Conservation (phyloP, 768 basidiomycete genomes). For the Pisolithus albus region DNA sequence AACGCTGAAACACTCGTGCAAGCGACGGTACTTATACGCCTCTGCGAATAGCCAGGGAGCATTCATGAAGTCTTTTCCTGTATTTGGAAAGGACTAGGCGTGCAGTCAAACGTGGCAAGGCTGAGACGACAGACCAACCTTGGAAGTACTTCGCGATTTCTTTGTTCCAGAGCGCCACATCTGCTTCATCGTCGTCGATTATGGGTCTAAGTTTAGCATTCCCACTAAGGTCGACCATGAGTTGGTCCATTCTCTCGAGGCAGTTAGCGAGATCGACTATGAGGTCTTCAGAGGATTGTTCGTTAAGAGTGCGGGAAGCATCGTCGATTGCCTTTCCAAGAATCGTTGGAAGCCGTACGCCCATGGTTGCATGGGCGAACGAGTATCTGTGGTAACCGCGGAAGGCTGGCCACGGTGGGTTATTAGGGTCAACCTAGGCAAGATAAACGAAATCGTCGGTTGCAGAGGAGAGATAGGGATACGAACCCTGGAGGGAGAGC, state of each 20-base stretch:
- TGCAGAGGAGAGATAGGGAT: slow-evolving; percentile 2
- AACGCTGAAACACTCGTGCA: slow-evolving; percentile 89
- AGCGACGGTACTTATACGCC: slow-evolving; percentile 86
- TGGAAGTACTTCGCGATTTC: slow-evolving; percentile 93
- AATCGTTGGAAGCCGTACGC: slow-evolving; percentile 91
- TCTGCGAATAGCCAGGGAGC: slow-evolving; percentile 96
- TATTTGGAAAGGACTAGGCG: neutral
- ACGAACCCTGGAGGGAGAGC: slow-evolving; percentile 62
- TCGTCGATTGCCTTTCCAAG: slow-evolving; percentile 95
- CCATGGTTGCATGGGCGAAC: slow-evolving; percentile 91
- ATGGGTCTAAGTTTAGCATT: slow-evolving; percentile 84
- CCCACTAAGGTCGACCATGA: slow-evolving; percentile 81
- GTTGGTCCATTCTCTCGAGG: slow-evolving; percentile 82
- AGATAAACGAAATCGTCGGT: neutral
- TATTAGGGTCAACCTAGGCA: slow-evolving; percentile 67
- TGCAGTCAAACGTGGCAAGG: neutral
- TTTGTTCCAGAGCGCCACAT: slow-evolving; percentile 95
- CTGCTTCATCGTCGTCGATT: slow-evolving; percentile 84
- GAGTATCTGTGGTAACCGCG: slow-evolving; percentile 79
- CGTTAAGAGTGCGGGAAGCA: slow-evolving; percentile 80
- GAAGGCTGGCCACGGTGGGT: slow-evolving; percentile 77
- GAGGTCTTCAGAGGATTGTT: slow-evolving; percentile 73
- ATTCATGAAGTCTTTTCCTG: slow-evolving; percentile 89
- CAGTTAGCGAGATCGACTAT: slow-evolving; percentile 80
- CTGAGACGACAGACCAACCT: slow-evolving; percentile 37